Percentiles rank a stretch among this genome's conserved stretches.
Evolutionary conservation across 192 early-diverging fungal genomes (phyloP).

Genomic region (Rhizophagus sp.): DNA sequence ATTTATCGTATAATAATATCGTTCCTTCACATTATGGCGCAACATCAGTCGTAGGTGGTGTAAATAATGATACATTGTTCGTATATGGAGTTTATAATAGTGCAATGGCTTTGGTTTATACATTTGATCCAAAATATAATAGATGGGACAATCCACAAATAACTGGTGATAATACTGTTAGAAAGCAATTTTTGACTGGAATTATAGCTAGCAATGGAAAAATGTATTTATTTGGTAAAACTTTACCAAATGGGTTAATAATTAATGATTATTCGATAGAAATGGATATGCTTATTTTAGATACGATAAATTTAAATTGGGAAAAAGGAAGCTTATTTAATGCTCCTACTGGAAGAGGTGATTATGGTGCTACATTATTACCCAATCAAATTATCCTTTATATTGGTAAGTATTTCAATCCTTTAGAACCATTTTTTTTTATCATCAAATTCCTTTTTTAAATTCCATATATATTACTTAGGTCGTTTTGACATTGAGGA

Average conservation of each 20-base stretch:
- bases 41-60: not conserved
- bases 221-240: not conserved
- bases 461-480: not conserved
- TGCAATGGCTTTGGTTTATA: not conserved
- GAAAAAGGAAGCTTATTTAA: not conserved
- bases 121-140: not conserved
- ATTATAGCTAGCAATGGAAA: too few relatives aligned
- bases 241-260: not conserved
- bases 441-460: not conserved
- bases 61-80: not conserved
- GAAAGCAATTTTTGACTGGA: too few relatives aligned
- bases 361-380: not conserved
- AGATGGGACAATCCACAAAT: too few relatives aligned
- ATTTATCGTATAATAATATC: not conserved
- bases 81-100: not conserved
- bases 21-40: not conserved
- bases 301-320: not conserved
- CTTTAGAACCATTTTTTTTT: not conserved
- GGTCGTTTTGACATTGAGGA: not conserved
- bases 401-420: not conserved
- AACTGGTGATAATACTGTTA: too few relatives aligned
- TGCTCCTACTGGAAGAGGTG: not conserved
- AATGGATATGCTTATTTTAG: not conserved
- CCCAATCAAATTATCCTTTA: not conserved
- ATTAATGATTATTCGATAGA: not conserved